A percentile compares a stretch with the other conserved stretches of the same genome.
phyloP scores from a whole-genome alignment of 805 yeast genomes.

The Metschnikowia lachancei region DNA sequence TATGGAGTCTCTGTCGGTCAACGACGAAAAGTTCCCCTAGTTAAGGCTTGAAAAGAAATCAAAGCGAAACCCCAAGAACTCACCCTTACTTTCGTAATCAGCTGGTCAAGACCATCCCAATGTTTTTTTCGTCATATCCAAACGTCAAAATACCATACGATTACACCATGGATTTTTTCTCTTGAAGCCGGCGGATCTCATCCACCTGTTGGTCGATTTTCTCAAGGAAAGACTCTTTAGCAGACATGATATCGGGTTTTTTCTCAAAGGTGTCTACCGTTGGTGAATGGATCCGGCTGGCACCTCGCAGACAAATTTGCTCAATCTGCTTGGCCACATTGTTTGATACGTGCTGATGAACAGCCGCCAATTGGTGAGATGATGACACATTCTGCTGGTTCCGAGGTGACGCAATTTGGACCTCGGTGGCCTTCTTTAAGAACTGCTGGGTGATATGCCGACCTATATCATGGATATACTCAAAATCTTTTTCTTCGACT shows the following conservation, averaged over 20 bases:
- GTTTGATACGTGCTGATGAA: slow-evolving; percentile 30
- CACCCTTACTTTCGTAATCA: too few species aligned
- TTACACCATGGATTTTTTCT: slow-evolving; percentile 2
- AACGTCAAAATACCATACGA: too few species aligned
- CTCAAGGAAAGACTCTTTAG: slow-evolving; percentile 25
- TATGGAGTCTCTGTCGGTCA: not conserved
- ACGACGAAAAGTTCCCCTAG: not conserved
- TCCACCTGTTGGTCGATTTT: slow-evolving; percentile 31
- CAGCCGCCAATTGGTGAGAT: slow-evolving; percentile 22
- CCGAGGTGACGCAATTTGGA: slow-evolving; percentile 20
- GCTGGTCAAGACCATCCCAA: too few species aligned
- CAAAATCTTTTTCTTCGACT: slow-evolving; percentile 5
- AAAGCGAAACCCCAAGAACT: too few species aligned
- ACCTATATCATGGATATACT: slow-evolving; percentile 33
- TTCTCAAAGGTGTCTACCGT: not conserved
- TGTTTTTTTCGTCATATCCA: too few species aligned
- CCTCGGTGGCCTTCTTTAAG: slow-evolving; percentile 32
- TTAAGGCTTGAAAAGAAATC: too few species aligned
- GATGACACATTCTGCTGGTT: slow-evolving; percentile 5
- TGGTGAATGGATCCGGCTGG: slow-evolving; percentile 12
- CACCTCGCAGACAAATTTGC: slow-evolving; percentile 11
- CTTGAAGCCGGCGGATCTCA: slow-evolving; percentile 16
- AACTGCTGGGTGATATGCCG: slow-evolving; percentile 34
- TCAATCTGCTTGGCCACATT: slow-evolving; percentile 32
- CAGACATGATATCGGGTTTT: slow-evolving; percentile 18